Base-by-base conservation (phyloP, 1,284 basidiomycete genomes). In the Tremellales sp. region DNA sequence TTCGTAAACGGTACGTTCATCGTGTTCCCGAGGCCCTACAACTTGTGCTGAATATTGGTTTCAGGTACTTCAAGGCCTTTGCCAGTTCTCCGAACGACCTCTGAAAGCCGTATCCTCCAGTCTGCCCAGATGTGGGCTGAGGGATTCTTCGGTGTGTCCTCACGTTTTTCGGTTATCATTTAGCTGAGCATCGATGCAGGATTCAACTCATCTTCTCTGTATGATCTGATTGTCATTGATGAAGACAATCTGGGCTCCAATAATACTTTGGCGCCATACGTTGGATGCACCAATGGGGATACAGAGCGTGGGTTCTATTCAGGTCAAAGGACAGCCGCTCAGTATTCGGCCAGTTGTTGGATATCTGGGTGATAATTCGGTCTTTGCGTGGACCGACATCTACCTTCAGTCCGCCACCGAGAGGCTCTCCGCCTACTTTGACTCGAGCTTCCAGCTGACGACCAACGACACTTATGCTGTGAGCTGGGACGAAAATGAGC, bases 351-450 rank as follows among this genome's bases (percentile, higher is more conserved):
- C n/a, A 9, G 36, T 43, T 5, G 40, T 50, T 10, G 48, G 48
- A 10, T 42, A 40, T 32, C 40, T 31, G 10, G 50, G 50, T 10
- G 50, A 52, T 28, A 34, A 21, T n/a, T 42, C 43, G 13, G 50
- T 52, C 9, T 52, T 52, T 42, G 42, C 46, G 10, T 52, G 49
- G 36, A 39, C 49, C 28, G 47, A 36, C 4, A 31, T 45, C 6
- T 69, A 65, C 53, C 53, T 69, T 22, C 38, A 29, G 1, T 46
- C 50, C 10, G 57, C 65, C 0, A 47, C 53, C 7, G 45, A 52
- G 14, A 48, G 66, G 9, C 35, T 68, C 4, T 52, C 63, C 44
- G 27, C 33, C 12, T 46, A 51, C 22, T 26, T 56, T 13, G 63
- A 64, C 4, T 50, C 60, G 9, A 45, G 54, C 13, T 47, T 31